These are phyloP conservation scores for Podila horticola DNA, from an alignment of 192 early-diverging fungal genomes.

Conservation along the genomic window DNA sequence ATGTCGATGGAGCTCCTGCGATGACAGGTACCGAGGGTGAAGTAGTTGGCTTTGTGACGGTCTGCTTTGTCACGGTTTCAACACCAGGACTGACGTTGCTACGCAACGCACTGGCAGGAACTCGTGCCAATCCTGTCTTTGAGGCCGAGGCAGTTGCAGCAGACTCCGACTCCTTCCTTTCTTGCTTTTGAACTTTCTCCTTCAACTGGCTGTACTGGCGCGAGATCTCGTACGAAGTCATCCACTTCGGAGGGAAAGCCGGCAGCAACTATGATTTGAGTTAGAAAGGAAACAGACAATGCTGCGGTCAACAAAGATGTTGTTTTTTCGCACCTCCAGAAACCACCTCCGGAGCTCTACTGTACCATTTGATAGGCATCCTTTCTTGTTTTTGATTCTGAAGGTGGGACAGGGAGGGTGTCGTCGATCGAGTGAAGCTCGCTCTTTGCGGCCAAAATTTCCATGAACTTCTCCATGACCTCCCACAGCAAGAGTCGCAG, in stretches of 20 bases:
- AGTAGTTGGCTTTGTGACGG: background rate
- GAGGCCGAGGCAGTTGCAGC: background rate
- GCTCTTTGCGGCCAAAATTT: conserved; percentile 28
- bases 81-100: background rate
- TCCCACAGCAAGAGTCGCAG: conserved; percentile 42
- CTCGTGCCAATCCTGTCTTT: background rate
- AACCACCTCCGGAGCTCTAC: background rate
- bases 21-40: background rate
- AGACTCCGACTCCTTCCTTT: conserved; percentile 16
- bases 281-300: background rate
- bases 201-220: conserved; percentile 63
- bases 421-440: conserved; percentile 23
- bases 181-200: conserved; percentile 49
- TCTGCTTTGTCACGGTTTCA: background rate
- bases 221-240: conserved; percentile 65
- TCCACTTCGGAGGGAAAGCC: conserved; percentile 61
- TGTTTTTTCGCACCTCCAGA: too few species aligned
- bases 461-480: conserved; percentile 50
- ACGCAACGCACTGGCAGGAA: background rate
- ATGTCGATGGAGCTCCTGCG: background rate
- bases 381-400: conserved; percentile 58
- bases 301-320: too few species aligned
- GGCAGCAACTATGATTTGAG: conserved; percentile 45
- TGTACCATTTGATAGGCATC: conserved; percentile 61
- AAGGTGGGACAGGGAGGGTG: conserved; percentile 12